phyloP scores from a whole-genome alignment of 768 basidiomycete genomes.

The Phallus indusiatus region DNA sequence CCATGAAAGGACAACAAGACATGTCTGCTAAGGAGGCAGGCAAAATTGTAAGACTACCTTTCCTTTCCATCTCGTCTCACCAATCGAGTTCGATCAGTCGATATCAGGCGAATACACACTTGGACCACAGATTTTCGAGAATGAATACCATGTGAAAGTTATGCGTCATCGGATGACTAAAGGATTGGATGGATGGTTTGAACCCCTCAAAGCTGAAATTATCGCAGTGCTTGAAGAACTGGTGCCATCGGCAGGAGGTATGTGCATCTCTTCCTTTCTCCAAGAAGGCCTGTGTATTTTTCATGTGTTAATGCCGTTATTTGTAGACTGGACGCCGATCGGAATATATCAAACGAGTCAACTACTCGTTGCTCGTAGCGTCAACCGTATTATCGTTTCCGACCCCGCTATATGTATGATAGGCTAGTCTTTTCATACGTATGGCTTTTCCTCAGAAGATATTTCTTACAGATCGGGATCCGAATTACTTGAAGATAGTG shows the following conservation, averaged over 20 bases:
- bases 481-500: constrained; percentile 30
- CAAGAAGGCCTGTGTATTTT: background rate
- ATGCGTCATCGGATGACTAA: background rate
- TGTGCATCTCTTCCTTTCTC: background rate
- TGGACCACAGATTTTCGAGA: background rate
- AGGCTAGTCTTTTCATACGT: constrained; percentile 1
- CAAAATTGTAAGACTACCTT: background rate
- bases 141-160: background rate
- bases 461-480: constrained; percentile 27
- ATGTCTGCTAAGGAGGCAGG: constrained; percentile 5
- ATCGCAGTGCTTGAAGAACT: background rate
- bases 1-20: background rate
- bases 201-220: constrained; percentile 1
- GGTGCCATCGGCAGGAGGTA: background rate
- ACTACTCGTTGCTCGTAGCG: constrained; percentile 29
- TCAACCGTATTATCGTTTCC: constrained; percentile 37
- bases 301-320: background rate
- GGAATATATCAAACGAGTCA: constrained; percentile 13
- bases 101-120: background rate
- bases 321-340: background rate
- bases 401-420: constrained; percentile 32
- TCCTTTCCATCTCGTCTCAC: background rate
- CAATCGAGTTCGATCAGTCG: constrained; percentile 12
- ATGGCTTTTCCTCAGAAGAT: constrained; percentile 6
- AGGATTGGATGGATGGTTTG: background rate